Percentiles rank a stretch among this genome's conserved stretches.
Conservation (phyloP, 1,284 basidiomycete genomes). For the Neolentinus lepideus region DNA sequence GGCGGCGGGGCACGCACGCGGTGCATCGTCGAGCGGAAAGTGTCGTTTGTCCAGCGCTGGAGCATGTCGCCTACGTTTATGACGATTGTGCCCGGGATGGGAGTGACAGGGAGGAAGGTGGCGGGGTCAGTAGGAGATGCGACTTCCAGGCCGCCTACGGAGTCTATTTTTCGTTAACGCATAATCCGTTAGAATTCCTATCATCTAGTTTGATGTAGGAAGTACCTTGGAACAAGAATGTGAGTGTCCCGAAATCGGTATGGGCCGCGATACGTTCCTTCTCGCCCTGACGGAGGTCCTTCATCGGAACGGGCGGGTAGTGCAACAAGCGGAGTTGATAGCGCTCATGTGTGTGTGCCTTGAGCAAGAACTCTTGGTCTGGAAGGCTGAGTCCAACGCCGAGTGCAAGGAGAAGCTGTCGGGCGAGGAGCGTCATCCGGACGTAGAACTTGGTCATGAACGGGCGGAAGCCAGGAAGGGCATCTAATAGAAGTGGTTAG, state of each 20-base stretch:
- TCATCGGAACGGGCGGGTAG: constrained; percentile 20
- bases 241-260: constrained; percentile 30
- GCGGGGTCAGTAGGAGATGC: constrained; percentile 15
- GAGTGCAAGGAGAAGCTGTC: constrained; percentile 20
- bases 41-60: constrained; percentile 16
- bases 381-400: constrained; percentile 20
- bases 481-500: constrained; percentile 3
- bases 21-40: neutral
- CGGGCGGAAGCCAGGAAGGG: constrained; percentile 22
- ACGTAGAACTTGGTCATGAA: constrained; percentile 10
- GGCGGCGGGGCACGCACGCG: neutral
- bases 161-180: neutral
- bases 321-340: constrained; percentile 30
- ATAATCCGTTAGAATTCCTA: neutral
- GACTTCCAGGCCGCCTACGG: constrained; percentile 28
- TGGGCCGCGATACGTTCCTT: constrained; percentile 28
- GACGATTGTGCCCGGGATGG: constrained; percentile 12
- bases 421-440: constrained; percentile 16
- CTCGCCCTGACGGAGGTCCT: constrained; percentile 17
- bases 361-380: constrained; percentile 13
- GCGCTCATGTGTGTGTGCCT: constrained; percentile 21
- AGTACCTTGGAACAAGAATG: constrained; percentile 31
- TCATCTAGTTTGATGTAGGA: neutral
- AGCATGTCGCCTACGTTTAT: constrained; percentile 17
- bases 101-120: constrained; percentile 10